These are phyloP conservation scores for Fusarium sp. DNA, from an alignment of 2,329 filamentous ascomycete genomes.

Conservation along the genomic window DNA sequence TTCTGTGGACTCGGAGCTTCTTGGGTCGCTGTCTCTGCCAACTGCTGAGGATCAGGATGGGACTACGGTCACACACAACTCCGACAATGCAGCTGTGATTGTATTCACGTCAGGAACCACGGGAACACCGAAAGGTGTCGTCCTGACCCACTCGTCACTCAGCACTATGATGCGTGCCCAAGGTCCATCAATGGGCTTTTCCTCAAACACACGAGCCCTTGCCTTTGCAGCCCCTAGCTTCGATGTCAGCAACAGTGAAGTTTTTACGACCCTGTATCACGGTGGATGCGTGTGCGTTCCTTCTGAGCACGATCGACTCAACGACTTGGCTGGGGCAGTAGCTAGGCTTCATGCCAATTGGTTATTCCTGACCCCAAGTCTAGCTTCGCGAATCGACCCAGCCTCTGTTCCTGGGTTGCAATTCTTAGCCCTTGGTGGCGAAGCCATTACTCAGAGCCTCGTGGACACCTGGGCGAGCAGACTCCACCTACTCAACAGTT, in stretches of 20 bases:
- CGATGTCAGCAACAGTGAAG: slow-evolving; percentile 9
- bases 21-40: slow-evolving; percentile 16
- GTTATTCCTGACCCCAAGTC: slow-evolving; percentile 39
- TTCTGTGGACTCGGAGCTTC: slow-evolving; percentile 12
- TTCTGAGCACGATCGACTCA: slow-evolving; percentile 54
- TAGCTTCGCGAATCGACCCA: slow-evolving; percentile 22
- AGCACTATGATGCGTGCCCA: slow-evolving; percentile 24
- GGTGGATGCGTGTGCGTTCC: slow-evolving; percentile 12
- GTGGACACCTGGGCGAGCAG: slow-evolving; percentile 8
- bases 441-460: slow-evolving; percentile 14
- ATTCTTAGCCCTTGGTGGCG: slow-evolving; percentile 12
- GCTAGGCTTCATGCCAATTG: slow-evolving; percentile 34
- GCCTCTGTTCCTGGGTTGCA: slow-evolving; percentile 13
- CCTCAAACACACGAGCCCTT: slow-evolving; percentile 15
- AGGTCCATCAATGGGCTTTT: slow-evolving; percentile 17
- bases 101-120: slow-evolving; percentile 16
- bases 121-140: slow-evolving; percentile 13
- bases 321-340: slow-evolving; percentile 49
- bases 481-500: slow-evolving; percentile 15
- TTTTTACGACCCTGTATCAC: slow-evolving; percentile 11
- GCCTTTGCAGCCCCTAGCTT: slow-evolving; percentile 17
- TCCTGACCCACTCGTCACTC: slow-evolving; percentile 20
- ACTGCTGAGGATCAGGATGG: slow-evolving; percentile 10
- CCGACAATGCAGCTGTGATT: slow-evolving; percentile 19
- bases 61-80: slow-evolving; percentile 12